Evolutionary conservation across 1,139 yeast genomes (phyloP), one percentile per base, ranked within the genome.

Genomic region (Zygosaccharomyces pseudobailii): DNA sequence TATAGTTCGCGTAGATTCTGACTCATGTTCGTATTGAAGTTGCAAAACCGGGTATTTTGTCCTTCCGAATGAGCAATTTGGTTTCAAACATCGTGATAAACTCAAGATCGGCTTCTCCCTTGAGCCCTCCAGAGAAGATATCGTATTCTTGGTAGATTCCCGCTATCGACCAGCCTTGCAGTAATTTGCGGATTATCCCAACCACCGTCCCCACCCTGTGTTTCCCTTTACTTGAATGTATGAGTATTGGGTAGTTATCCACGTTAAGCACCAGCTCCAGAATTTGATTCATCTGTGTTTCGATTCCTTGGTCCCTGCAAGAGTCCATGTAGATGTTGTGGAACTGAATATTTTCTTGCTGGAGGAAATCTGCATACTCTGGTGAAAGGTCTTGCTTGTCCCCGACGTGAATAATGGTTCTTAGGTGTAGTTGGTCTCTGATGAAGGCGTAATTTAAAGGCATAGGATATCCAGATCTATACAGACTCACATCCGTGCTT

Each of bases 141-240:
- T 86, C 89, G 66, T 92, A 92, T 64, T 92, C 98, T 63, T 89
- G 96, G 66, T 88, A 92, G 4, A 88, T 85, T 1, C 96, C 95
- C 45, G 96, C 84, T 60, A 87, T 73, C 51, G 94, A 81, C 98
- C 98, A 90, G 1, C 95, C 95, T 66, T 89, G 96, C 36, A 89
- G 71, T 50, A 85, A 66, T 62, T 87, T 87, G 43, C 98, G 71
- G 78, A 90, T 82, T 23, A 87, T 75, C 0, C 97, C 98, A 17
- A 89, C 94, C 39, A 89, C 72, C 2, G 92, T 89, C 0, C 97
- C 97, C 1, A 88, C 90, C 42, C 98, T 70, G 63, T 92, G 98
- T 65, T 92, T 90, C 6, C 98, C 97, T 68, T 92, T 92, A 65
- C 90, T 88, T 3, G 96, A 87, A 65, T 92, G 97, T 13, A 92